phyloP scores from a whole-genome alignment of 192 early-diverging fungal genomes.

The Glomus cerebriforme region DNA sequence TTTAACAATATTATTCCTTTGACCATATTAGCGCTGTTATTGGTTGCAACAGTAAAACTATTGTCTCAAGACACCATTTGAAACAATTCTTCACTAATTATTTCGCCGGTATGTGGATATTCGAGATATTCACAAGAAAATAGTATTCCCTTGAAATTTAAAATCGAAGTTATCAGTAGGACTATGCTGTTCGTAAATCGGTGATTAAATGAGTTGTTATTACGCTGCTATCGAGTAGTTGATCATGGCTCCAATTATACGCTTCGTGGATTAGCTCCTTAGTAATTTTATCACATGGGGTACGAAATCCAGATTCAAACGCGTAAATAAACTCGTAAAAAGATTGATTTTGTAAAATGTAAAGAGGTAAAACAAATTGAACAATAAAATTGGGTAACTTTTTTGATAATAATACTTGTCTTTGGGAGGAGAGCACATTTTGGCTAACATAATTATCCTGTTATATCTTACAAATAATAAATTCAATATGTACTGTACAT shows the following conservation, averaged over 20 bases:
- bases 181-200: neutral
- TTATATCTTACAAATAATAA: conserved; percentile 10
- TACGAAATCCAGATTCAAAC: neutral
- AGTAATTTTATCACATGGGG: conserved; percentile 2
- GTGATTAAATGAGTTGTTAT: neutral
- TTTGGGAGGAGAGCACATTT: too few species aligned
- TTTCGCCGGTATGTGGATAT: neutral
- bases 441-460: neutral
- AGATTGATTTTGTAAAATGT: conserved; percentile 14
- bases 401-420: conserved; percentile 11
- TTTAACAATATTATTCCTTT: neutral
- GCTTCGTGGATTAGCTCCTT: neutral
- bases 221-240: neutral
- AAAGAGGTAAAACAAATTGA: conserved; percentile 5
- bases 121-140: neutral
- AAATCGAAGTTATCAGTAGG: neutral
- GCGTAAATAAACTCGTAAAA: conserved; percentile 1
- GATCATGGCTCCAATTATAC: neutral
- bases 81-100: neutral
- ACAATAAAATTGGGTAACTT: conserved; percentile 7
- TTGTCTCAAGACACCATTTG: neutral
- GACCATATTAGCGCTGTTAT: neutral
- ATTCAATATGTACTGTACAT: too few species aligned
- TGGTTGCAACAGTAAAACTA: neutral
- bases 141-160: neutral